phyloP scores from a whole-genome alignment of 495 filamentous ascomycete species.

The Lepidopterella palustris region DNA sequence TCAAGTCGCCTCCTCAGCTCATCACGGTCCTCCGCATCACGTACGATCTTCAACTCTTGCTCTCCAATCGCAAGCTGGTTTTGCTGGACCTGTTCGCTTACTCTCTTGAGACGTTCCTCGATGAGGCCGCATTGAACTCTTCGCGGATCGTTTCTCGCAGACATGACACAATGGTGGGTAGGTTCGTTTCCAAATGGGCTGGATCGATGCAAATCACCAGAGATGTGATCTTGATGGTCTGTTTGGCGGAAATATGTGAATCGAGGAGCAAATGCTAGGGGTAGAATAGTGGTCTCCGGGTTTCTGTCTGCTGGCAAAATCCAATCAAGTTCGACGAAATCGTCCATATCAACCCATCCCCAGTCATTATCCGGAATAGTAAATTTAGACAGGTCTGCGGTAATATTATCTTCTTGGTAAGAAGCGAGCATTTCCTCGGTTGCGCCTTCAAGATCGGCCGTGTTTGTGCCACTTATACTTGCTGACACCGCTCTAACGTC shows the following conservation, averaged over 20 bases:
- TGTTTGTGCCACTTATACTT: slow-evolving; percentile 69
- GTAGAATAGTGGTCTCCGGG: slow-evolving; percentile 87
- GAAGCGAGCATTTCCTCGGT: slow-evolving; percentile 51
- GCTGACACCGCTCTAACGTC: slow-evolving; percentile 93
- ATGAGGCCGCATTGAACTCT: slow-evolving; percentile 84
- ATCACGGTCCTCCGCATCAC: slow-evolving; percentile 42
- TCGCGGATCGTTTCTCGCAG: slow-evolving; percentile 80
- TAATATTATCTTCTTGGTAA: slow-evolving; percentile 47
- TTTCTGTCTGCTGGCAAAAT: slow-evolving; percentile 84
- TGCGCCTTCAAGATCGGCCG: slow-evolving; percentile 64
- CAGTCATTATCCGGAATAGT: slow-evolving; percentile 91
- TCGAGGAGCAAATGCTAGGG: slow-evolving; percentile 81
- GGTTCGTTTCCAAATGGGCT: slow-evolving; percentile 88
- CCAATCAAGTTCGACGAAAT: slow-evolving; percentile 97
- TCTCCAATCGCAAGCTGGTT: slow-evolving; percentile 51
- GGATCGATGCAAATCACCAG: slow-evolving; percentile 60
- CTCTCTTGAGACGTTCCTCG: slow-evolving; percentile 66
- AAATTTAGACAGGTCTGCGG: slow-evolving; percentile 77
- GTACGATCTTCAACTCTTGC: slow-evolving; percentile 38
- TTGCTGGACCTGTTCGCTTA: slow-evolving; percentile 66
- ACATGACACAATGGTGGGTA: slow-evolving; percentile 93
- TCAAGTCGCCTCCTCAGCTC: slow-evolving; percentile 57
- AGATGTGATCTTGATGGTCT: slow-evolving; percentile 68
- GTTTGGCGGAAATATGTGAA: slow-evolving; percentile 98
- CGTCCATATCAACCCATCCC: slow-evolving; percentile 98